Conservation (phyloP, 768 basidiomycete species). For the Naganishia vishniacii region DNA sequence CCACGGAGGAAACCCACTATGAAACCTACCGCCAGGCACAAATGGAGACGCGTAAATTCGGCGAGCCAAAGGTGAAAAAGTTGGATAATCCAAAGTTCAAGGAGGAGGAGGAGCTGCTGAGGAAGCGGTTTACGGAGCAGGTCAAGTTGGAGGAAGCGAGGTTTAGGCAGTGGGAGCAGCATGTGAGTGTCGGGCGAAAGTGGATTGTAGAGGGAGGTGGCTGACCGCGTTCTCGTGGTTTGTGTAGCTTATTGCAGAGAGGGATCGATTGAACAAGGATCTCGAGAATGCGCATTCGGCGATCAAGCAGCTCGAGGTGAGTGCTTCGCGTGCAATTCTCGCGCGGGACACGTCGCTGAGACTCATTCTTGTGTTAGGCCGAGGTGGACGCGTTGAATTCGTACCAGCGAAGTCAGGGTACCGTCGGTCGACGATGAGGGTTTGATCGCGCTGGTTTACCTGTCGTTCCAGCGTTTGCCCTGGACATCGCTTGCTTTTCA, state of each 20-base stretch:
- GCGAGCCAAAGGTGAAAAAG: conserved; percentile 97
- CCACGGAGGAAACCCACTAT: conserved; percentile 92
- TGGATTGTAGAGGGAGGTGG: too few relatives aligned
- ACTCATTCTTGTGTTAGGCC: conserved; percentile 26
- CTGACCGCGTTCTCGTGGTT: too few relatives aligned
- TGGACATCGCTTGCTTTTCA: too few relatives aligned
- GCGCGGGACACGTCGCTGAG: conserved; percentile 8
- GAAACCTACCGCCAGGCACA: conserved; percentile 96
- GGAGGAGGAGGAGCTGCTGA: conserved; percentile 93
- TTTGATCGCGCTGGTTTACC: too few relatives aligned
- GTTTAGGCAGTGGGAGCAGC: conserved; percentile 99
- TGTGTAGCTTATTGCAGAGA: conserved; percentile 96
- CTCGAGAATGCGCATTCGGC: conserved; percentile 67
- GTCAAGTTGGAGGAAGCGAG: conserved; percentile 97
- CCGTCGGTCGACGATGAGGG: conserved; percentile 37
- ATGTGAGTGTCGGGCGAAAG: conserved; percentile 55
- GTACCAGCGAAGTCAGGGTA: conserved; percentile 45
- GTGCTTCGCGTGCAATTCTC: not conserved
- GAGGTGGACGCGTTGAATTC: conserved; percentile 45
- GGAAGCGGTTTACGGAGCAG: conserved; percentile 98
- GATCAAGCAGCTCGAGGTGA: conserved; percentile 48
- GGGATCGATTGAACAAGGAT: conserved; percentile 98
- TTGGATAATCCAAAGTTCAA: conserved; percentile 99
- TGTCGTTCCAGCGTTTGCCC: not conserved
- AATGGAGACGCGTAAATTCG: conserved; percentile 99